A percentile compares a stretch with the other conserved stretches of the same genome.
Evolutionary conservation across 768 basidiomycete species (phyloP).

Genomic region (Mycena chlorophos): DNA sequence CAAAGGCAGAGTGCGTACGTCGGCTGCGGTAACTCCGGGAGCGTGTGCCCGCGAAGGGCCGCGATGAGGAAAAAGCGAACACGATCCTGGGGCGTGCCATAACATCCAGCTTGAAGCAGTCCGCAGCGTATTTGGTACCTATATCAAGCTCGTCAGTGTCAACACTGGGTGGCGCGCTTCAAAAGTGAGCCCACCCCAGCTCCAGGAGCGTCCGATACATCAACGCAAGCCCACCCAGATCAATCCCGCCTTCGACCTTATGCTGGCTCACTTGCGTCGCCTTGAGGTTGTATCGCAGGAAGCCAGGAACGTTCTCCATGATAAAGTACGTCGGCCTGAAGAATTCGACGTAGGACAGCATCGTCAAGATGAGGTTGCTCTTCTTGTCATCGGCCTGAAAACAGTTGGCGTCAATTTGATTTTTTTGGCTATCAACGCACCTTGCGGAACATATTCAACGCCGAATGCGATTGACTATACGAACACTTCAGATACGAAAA

Average conservation of each 20-base stretch:
- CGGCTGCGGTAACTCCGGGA: slow-evolving; percentile 56
- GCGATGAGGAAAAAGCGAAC: slow-evolving; percentile 56
- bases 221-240: slow-evolving; percentile 76
- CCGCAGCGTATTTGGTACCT: slow-evolving; percentile 57
- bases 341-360: slow-evolving; percentile 51
- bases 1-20: slow-evolving; percentile 28
- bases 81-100: slow-evolving; percentile 57
- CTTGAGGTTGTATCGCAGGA: slow-evolving; percentile 44
- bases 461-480: slow-evolving; percentile 70
- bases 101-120: slow-evolving; percentile 54
- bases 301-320: slow-evolving; percentile 58
- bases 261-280: slow-evolving; percentile 41
- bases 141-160: not conserved
- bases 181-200: slow-evolving; percentile 52
- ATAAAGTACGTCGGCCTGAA: slow-evolving; percentile 43
- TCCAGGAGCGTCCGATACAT: slow-evolving; percentile 58
- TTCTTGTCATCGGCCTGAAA: slow-evolving; percentile 57
- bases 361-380: slow-evolving; percentile 67
- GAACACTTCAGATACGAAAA: not conserved
- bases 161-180: not conserved
- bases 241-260: slow-evolving; percentile 60
- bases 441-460: slow-evolving; percentile 67
- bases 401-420: not conserved
- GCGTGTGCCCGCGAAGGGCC: slow-evolving; percentile 39
- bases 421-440: not conserved